These are phyloP conservation scores for Thymus quinquecostatus DNA, from an alignment of 257 asterid species.

Conservation along the genomic window DNA sequence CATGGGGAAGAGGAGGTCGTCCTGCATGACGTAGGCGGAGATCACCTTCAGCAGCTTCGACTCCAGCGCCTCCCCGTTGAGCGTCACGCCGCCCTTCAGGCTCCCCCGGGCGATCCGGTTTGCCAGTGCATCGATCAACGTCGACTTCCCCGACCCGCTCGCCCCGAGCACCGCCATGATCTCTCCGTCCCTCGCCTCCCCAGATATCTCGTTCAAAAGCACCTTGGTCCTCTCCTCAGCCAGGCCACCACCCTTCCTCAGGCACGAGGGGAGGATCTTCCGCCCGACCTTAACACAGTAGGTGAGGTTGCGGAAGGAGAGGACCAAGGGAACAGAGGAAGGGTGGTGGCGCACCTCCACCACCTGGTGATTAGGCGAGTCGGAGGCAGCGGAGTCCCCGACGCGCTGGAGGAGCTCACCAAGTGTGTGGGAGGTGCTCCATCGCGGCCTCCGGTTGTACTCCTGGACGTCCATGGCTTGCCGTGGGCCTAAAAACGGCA, in stretches of 20 bases:
- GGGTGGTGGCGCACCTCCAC: slow-evolving; percentile 13
- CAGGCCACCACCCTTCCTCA: slow-evolving; percentile 2
- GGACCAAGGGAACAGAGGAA: slow-evolving; percentile 45
- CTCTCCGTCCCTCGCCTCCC: slow-evolving; percentile 67
- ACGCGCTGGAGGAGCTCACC: slow-evolving; percentile 65
- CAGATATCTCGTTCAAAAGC: slow-evolving; percentile 48
- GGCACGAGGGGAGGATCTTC: slow-evolving; percentile 27
- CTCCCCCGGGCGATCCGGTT: slow-evolving; percentile 54
- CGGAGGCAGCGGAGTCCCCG: slow-evolving; percentile 41
- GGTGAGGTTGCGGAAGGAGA: slow-evolving; percentile 56
- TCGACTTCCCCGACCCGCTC: slow-evolving; percentile 67
- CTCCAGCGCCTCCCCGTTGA: slow-evolving; percentile 54
- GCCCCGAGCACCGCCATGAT: slow-evolving; percentile 69
- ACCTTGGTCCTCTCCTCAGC: background rate
- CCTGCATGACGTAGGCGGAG: slow-evolving; percentile 70
- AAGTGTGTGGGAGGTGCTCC: slow-evolving; percentile 53
- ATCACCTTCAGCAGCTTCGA: slow-evolving; percentile 55
- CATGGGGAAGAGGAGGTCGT: slow-evolving; percentile 59
- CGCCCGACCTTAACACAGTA: slow-evolving; percentile 44
- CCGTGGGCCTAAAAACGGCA: slow-evolving; percentile 72
- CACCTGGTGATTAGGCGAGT: slow-evolving; percentile 10
- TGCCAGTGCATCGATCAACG: slow-evolving; percentile 62
- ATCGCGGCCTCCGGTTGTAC: slow-evolving; percentile 47
- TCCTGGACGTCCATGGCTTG: slow-evolving; percentile 69
- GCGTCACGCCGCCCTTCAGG: slow-evolving; percentile 47